Percentiles rank a stretch among this genome's conserved stretches.
Evolutionary conservation across 768 basidiomycete species (phyloP).

Genomic region (Hericium coralloides): DNA sequence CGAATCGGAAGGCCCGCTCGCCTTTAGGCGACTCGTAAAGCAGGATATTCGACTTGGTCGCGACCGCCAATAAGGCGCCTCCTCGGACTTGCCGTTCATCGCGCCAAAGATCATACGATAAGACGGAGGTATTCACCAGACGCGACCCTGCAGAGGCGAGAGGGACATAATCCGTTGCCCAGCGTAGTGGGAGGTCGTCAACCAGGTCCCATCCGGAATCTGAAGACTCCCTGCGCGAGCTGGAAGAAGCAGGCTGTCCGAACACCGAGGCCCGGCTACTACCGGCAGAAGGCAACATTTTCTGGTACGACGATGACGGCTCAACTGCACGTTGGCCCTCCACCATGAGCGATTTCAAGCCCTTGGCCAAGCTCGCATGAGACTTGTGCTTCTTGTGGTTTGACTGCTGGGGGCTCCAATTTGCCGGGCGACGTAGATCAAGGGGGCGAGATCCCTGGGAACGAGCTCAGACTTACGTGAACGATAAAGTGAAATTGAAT

Average conservation of each 20-base stretch:
- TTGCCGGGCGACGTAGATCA: slow-evolving; percentile 43
- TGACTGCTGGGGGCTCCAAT: slow-evolving; percentile 43
- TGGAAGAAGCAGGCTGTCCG: neutral
- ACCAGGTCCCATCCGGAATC: slow-evolving; percentile 50
- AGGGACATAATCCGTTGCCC: slow-evolving; percentile 83
- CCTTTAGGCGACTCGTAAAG: slow-evolving; percentile 78
- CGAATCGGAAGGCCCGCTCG: slow-evolving; percentile 73
- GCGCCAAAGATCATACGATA: slow-evolving; percentile 62
- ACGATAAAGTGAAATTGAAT: neutral
- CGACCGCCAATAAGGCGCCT: slow-evolving; percentile 57
- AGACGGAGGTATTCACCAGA: slow-evolving; percentile 45
- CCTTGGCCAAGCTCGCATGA: slow-evolving; percentile 50
- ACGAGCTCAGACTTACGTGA: neutral
- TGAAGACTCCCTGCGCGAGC: neutral
- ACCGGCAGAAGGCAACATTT: neutral
- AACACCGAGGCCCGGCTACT: neutral
- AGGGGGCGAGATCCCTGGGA: slow-evolving; percentile 50
- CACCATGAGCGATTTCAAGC: slow-evolving; percentile 51
- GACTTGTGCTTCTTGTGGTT: slow-evolving; percentile 38
- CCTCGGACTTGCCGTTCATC: slow-evolving; percentile 43
- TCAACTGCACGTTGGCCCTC: slow-evolving; percentile 27
- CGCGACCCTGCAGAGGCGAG: slow-evolving; percentile 64
- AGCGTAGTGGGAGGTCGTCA: slow-evolving; percentile 64
- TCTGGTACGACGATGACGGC: slow-evolving; percentile 11
- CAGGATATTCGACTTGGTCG: slow-evolving; percentile 62